A percentile compares a stretch with the other conserved stretches of the same genome.
Evolutionary conservation across 2,329 filamentous ascomycete species (phyloP).

Genomic region (Ophiostoma piceae): DNA sequence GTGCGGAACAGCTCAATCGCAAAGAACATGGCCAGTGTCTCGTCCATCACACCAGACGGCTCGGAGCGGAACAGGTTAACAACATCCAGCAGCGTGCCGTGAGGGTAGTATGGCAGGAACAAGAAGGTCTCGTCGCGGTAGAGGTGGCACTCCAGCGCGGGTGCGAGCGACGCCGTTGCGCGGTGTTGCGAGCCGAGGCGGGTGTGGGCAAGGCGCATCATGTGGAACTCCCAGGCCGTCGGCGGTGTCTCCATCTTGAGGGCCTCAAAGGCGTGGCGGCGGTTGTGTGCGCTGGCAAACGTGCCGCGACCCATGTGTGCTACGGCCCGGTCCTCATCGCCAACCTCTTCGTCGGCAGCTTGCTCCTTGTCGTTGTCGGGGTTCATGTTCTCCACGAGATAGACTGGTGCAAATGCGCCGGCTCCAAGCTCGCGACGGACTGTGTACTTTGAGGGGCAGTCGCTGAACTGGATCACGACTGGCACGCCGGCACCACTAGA

Average conservation of each 20-base stretch:
- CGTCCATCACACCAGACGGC: conserved; percentile 72
- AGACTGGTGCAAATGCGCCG: conserved; percentile 92
- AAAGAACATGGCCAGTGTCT: conserved; percentile 92
- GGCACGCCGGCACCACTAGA: conserved; percentile 53
- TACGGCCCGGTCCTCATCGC: conserved; percentile 35
- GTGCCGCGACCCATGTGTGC: conserved; percentile 55
- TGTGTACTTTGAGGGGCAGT: conserved; percentile 62
- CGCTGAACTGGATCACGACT: conserved; percentile 63
- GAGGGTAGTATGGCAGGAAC: conserved; percentile 77
- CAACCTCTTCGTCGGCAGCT: conserved; percentile 30
- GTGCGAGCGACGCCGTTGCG: conserved; percentile 69
- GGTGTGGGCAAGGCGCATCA: conserved; percentile 75
- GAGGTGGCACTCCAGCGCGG: conserved; percentile 84
- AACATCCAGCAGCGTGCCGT: conserved; percentile 91
- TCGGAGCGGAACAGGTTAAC: conserved; percentile 80
- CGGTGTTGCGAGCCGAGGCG: conserved; percentile 68
- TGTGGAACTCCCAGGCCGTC: conserved; percentile 91
- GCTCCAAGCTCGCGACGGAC: conserved; percentile 82
- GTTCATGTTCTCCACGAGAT: conserved; percentile 72
- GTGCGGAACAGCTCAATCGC: conserved; percentile 85
- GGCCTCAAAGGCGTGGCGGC: conserved; percentile 65
- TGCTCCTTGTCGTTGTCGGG: conserved; percentile 40
- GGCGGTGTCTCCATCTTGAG: conserved; percentile 93
- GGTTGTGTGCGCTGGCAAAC: conserved; percentile 47
- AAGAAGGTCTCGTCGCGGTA: conserved; percentile 88